These are phyloP conservation scores for Poteriospumella lacustris DNA, from an alignment of 108 stramenopile species.

Conservation along the genomic window DNA sequence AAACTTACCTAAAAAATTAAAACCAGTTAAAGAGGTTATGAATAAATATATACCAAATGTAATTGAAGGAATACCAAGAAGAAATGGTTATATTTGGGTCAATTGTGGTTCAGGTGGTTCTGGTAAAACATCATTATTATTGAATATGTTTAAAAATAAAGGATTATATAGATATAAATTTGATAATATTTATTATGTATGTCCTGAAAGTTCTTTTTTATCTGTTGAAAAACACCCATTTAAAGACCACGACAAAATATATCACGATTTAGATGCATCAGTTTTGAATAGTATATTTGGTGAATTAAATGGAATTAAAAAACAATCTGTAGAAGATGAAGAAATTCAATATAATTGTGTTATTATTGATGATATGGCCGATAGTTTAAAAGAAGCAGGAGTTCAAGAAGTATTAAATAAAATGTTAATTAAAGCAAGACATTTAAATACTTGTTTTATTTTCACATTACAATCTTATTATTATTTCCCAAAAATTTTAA, in stretches of 20 bases:
- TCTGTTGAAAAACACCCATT: neutral
- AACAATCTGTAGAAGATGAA: neutral
- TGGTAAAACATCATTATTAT: neutral
- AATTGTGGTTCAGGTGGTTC: neutral
- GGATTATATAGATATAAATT: neutral
- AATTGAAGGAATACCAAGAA: neutral
- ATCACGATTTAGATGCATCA: neutral
- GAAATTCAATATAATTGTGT: neutral
- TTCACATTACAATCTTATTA: neutral
- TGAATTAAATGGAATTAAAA: neutral
- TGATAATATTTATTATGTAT: neutral
- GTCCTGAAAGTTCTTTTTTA: neutral
- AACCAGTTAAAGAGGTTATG: neutral
- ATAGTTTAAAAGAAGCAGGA: too few species aligned
- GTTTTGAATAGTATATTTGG: neutral
- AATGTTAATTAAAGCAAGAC: slow-evolving; percentile 3
- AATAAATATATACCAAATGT: neutral
- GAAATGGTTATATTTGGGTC: neutral
- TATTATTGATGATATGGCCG: neutral
- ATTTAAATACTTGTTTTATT: neutral
- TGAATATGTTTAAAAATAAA: neutral
- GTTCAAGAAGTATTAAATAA: neutral
- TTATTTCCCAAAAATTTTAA: neutral
- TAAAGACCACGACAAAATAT: neutral
- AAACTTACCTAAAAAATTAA: neutral